Evolutionary conservation across 2,329 filamentous ascomycete genomes (phyloP), one percentile per base, ranked within the genome.

Genomic region (Colletotrichum sp.): DNA sequence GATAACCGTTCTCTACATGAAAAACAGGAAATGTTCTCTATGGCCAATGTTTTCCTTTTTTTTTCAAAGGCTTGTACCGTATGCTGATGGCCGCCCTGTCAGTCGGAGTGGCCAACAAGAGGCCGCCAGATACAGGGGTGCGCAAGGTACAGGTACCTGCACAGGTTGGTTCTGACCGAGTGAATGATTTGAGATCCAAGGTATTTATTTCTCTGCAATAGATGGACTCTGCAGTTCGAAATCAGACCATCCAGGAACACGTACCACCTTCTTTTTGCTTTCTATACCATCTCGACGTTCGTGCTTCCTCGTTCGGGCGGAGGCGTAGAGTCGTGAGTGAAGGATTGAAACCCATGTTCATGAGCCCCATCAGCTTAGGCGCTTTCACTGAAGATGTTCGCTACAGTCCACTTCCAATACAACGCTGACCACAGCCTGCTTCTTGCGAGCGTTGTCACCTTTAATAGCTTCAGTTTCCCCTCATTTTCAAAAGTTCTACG

Each of bases 1-100:
- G 2, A 48, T n/a, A 12, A n/a, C 0, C 5, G 1, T 48, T n/a
- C 12, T n/a, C 19, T 12, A n/a, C 19, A n/a, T n/a, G 12, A 48
- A n/a, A 11, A 5, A 48, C 0, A n/a, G 19, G 5, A n/a, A 0
- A 1, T 4, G n/a, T 44, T 9, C 19, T 48, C 19, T 5, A 39
- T 39, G 36, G 36, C 5, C 36, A 39, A 39, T 19, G 8, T 19
- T 39, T 39, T 39, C 19, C 16, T 39, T 19, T 39, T 3, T 39
- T 19, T 0, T 39, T 39, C 19, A 0, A 39, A 48, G 19, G 39
- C 5, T 12, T n/a, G 39, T n/a, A 48, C 19, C 19, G 39, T 4
- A 48, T 48, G 39, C 5, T 48, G 39, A 48, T 48, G 39, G 39
- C 39, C 44, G 44, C 44, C n/a, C 44, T 22, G n/a, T 22, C 44